phyloP scores from a whole-genome alignment of 2,329 filamentous ascomycete genomes.

The Helotiales sp. region DNA sequence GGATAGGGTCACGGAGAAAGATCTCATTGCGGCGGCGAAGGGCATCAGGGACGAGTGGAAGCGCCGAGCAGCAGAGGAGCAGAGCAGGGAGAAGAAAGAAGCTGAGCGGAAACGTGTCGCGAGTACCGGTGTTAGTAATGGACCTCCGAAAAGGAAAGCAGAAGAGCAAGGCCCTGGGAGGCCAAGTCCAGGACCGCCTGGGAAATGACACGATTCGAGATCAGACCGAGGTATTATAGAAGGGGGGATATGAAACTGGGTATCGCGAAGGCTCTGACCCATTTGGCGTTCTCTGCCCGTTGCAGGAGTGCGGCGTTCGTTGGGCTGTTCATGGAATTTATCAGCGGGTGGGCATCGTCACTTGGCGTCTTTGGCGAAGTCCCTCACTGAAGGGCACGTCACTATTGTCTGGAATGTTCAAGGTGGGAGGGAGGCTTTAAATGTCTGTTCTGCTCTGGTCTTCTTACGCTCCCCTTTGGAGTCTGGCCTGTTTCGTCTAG shows the following conservation, averaged over 20 bases:
- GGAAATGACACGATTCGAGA: constrained; percentile 4
- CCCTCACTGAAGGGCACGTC: constrained; percentile 2
- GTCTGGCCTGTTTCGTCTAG: background rate
- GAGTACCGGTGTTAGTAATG: constrained; percentile 19
- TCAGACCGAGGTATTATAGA: background rate
- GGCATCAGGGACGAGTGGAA: constrained; percentile 85
- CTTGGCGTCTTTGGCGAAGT: constrained; percentile 10
- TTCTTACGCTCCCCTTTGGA: background rate
- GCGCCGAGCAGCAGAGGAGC: constrained; percentile 37
- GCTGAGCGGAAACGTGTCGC: constrained; percentile 27
- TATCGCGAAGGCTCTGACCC: background rate
- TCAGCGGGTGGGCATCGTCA: background rate
- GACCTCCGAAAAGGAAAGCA: constrained; percentile 36
- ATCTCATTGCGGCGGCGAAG: constrained; percentile 72
- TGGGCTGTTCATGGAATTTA: background rate
- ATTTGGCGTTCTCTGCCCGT: background rate
- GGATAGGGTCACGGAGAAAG: constrained; percentile 81
- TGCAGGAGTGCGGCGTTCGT: constrained; percentile 11
- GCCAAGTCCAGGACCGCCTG: constrained; percentile 38
- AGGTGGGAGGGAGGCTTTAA: background rate
- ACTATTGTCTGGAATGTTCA: background rate
- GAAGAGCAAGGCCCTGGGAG: constrained; percentile 37
- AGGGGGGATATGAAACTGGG: background rate
- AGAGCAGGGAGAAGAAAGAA: constrained; percentile 30
- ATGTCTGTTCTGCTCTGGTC: background rate